A percentile compares a stretch with the other conserved stretches of the same genome.
Evolutionary conservation across 2,329 filamentous ascomycete genomes (phyloP).

Genomic region (Aspergillus sp.): DNA sequence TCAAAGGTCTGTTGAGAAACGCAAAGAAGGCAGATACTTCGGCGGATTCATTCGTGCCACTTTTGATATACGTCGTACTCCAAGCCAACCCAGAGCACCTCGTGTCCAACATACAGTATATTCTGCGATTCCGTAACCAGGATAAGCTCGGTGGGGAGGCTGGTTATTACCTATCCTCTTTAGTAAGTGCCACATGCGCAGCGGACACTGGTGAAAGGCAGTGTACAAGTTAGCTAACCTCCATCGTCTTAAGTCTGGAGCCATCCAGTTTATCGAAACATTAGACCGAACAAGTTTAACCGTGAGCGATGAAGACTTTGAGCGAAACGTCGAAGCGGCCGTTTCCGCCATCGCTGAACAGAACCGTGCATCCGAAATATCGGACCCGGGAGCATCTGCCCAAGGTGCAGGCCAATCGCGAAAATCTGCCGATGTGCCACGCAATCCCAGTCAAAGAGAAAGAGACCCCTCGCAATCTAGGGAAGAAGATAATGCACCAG

Average conservation of each 20-base stretch:
- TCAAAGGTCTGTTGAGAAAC: conserved; percentile 74
- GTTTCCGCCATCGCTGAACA: conserved; percentile 95
- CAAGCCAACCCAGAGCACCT: conserved; percentile 93
- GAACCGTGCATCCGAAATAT: conserved; percentile 63
- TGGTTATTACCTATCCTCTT: conserved; percentile 93
- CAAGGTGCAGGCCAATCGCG: conserved; percentile 58
- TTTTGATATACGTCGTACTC: conserved; percentile 93
- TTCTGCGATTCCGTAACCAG: conserved; percentile 92
- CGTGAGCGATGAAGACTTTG: conserved; percentile 92
- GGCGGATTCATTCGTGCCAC: conserved; percentile 90
- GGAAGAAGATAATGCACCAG: conserved; percentile 74
- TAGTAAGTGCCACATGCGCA: conserved; percentile 54
- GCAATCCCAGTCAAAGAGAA: conserved; percentile 45
- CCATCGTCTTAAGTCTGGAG: conserved; percentile 54
- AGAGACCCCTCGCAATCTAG: conserved; percentile 41
- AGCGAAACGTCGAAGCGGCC: conserved; percentile 91
- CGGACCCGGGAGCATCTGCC: conserved; percentile 38
- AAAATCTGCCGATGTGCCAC: conserved; percentile 61
- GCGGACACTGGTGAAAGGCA: neutral
- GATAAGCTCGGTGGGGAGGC: conserved; percentile 97
- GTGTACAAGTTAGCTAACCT: neutral
- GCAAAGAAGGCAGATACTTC: conserved; percentile 84
- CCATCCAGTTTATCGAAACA: conserved; percentile 94
- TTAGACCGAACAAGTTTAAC: conserved; percentile 92
- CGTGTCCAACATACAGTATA: conserved; percentile 97